These are phyloP conservation scores for Mycena venus DNA, from an alignment of 768 basidiomycete species.

Conservation along the genomic window DNA sequence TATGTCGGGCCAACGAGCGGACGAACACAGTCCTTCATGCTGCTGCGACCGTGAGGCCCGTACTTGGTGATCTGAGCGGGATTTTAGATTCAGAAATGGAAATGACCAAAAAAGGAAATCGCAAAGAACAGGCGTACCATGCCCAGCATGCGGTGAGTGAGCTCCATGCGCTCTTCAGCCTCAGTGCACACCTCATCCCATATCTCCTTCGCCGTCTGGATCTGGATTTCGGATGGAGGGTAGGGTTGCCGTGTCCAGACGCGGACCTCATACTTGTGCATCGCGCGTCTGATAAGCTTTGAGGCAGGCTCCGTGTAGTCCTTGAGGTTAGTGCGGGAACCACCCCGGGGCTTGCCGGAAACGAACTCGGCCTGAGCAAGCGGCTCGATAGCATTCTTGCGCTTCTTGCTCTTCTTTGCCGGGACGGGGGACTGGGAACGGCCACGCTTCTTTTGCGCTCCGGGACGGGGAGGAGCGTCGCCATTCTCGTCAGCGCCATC, in stretches of 20 bases:
- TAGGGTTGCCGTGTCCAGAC: constrained; percentile 1
- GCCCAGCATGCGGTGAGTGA: too few relatives aligned
- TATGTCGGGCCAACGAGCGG: constrained; percentile 7
- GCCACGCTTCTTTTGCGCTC: not conserved
- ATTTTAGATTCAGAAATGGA: not conserved
- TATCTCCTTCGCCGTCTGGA: constrained; percentile 4
- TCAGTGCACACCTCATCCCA: constrained; percentile 19
- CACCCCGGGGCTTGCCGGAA: not conserved
- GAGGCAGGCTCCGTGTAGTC: not conserved
- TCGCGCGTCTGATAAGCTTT: not conserved
- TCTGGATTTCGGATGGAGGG: not conserved
- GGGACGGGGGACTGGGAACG: not conserved
- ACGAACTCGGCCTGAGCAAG: constrained; percentile 12
- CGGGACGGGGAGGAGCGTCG: too few relatives aligned
- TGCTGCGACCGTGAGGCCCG: constrained; percentile 13
- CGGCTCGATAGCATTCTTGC: too few relatives aligned
- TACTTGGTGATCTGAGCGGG: constrained; percentile 15
- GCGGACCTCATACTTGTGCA: constrained; percentile 10
- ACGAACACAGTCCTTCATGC: not conserved
- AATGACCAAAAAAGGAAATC: not conserved
- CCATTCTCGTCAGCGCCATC: not conserved
- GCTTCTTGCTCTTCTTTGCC: not conserved
- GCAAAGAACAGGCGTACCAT: constrained; percentile 1
- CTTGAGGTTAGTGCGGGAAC: constrained; percentile 17
- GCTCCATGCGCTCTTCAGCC: constrained; percentile 6